Evolutionary conservation across 1,284 basidiomycete species (phyloP), one percentile per base, ranked within the genome.

Genomic region (Cryptococcus sp.): DNA sequence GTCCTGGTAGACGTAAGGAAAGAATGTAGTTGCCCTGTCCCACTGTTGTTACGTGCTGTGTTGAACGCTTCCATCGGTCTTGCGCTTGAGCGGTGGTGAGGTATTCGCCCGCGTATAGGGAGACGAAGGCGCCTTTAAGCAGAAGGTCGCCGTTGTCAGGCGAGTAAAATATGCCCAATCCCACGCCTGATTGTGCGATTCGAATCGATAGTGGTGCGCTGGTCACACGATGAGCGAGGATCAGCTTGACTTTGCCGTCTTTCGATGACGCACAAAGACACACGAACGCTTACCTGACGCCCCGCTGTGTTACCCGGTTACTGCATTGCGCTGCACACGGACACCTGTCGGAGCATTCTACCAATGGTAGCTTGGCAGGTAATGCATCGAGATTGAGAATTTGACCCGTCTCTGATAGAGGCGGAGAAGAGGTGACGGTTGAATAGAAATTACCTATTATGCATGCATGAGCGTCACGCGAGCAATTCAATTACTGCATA

Each of bases 21-120:
- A 73, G 57, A 34, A 62, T 68, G 52, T 73, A 71, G 58, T 73
- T 73, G 22, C 64, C 67, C 52, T 60, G 34, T 10, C 61, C 63
- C 20, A 19, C 20, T 17, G 16, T 11, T 51, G 26, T 23, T 3
- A 16, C 29, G n/a, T 22, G 22, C 11, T 19, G 38, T 1, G 52
- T 19, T 43, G 48, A 46, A 8, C 29, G 7, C 34, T 23, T 19
- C 70, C 69, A 73, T 48, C 69, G 52, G 2, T 13, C 13, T 3
- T 58, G 65, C 5, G 67, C 67, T 61, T 73, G 46, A 4, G 34
- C 13, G 0, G 66, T 64, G 1, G 67, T 57, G 39, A 73, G 59
- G 54, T 68, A 69, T 50, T 71, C 66, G 4, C 70, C 70, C 3
- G 68, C 70, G 50, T 73, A 73, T 5, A 73, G 62, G 26, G 61